phyloP scores from a whole-genome alignment of 1,284 basidiomycete species.

The Entoloma clypeatum region DNA sequence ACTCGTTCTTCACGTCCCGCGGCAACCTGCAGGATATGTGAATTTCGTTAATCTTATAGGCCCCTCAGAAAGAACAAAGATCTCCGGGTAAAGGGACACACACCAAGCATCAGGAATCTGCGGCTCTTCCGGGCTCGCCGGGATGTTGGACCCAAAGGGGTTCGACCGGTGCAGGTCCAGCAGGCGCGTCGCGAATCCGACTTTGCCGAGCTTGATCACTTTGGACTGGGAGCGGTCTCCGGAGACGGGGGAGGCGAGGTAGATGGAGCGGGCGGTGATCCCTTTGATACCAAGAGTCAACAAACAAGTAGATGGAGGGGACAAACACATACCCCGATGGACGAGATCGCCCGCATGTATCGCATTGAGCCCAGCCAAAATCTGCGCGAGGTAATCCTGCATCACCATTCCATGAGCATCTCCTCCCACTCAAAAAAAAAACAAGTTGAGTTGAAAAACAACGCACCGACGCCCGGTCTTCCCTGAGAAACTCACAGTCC shows the following conservation, averaged over 20 bases:
- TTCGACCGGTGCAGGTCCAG: slow-evolving; percentile 74
- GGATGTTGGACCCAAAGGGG: slow-evolving; percentile 48
- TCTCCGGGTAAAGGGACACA: slow-evolving; percentile 19
- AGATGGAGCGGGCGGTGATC: slow-evolving; percentile 54
- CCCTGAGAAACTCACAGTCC: slow-evolving; percentile 61
- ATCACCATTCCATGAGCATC: too few relatives aligned
- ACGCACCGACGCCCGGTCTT: slow-evolving; percentile 61
- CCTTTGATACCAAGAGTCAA: slow-evolving; percentile 28
- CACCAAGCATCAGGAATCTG: slow-evolving; percentile 60
- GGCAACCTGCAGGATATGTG: slow-evolving; percentile 47
- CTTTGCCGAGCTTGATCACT: slow-evolving; percentile 61
- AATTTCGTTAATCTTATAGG: not conserved
- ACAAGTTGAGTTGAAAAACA: not conserved
- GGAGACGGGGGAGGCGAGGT: slow-evolving; percentile 52
- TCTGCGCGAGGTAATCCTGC: slow-evolving; percentile 69
- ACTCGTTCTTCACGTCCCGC: slow-evolving; percentile 63
- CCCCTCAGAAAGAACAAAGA: not conserved
- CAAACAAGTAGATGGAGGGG: not conserved
- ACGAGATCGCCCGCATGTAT: slow-evolving; percentile 61
- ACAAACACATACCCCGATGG: slow-evolving; percentile 49
- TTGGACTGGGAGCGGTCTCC: slow-evolving; percentile 50
- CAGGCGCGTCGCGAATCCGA: slow-evolving; percentile 59
- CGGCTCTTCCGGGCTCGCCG: slow-evolving; percentile 37
- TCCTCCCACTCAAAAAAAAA: not conserved
- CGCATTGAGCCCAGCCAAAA: slow-evolving; percentile 60